Evolutionary conservation across 2,329 filamentous ascomycete species (phyloP), one percentile per base, ranked within the genome.

Genomic region (Alternaria viburni): DNA sequence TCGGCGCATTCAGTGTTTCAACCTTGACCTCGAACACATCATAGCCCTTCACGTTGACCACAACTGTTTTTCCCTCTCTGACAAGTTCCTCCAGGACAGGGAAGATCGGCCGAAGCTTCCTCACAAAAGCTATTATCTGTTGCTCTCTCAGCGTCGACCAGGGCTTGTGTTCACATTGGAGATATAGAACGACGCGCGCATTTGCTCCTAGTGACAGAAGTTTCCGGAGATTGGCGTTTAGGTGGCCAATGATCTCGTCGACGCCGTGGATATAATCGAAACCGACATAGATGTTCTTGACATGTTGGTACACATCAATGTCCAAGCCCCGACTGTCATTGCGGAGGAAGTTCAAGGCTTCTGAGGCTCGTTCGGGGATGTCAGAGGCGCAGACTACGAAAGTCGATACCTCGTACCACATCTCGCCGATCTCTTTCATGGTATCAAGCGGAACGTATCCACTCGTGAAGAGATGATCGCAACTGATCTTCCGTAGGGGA

Each of bases 141-240:
- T n/a, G 32, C 15, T 1, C 2, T 41, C 1, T 3, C 32, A 41
- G 4, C 32, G 32, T 41, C 8, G 2, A 0, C 0, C 0, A 9
- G 25, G 8, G 8, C 4, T 2, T 3, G 13, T 41, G 2, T 10
- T 1, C 3, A 41, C 15, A 41, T 41, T 17, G 32, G 2, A 41
- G 4, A 5, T 41, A 4, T 10, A 41, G 2, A 5, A 41, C 9
- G 1, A 41, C 32, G 4, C 15, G 32, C 32, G 1, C 8, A 41
- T 17, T 3, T 3, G 8, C 32, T 41, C 32, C 4, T 1, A 41
- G 32, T 41, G 32, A 17, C 0, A 2, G 1, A 4, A 41, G 32
- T 41, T 0, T 17, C 15, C 36, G 36, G 4, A 41, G 28, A 4
- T 36, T n/a, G 5, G 32, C 32, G 6, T 0, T 4, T 9, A 36